Base-by-base conservation (phyloP, 257 asterid genomes). In the Capsicum rhomboideum region DNA sequence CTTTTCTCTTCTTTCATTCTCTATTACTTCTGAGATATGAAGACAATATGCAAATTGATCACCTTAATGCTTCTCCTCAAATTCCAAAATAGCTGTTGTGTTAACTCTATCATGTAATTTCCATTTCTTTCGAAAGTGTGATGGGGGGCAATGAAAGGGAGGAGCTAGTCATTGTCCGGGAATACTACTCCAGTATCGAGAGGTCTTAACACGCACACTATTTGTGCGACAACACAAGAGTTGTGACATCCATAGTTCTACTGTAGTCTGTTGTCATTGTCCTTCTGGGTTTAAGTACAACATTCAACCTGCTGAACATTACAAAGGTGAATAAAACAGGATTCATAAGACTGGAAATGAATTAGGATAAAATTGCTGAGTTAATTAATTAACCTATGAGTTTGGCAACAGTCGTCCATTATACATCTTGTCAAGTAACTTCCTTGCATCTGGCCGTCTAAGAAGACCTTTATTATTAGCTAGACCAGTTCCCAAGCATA, bases 391-490 rank as follows among this genome's bases (percentile, higher is more conserved):
- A 34, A 34, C 92, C 92, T 93, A 93, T n/a, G 98, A 93, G 83
- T 80, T 89, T 11, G 99, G 99, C 84, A 96, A 85, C 55, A 96
- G 56, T 26, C 98, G 93, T 66, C 99, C 99, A 66, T 96, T 94
- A 80, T 94, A 96, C 99, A 94, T 96, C 89, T 94, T 96, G 88
- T 94, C 98, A 8, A 94, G 98, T 89, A 94, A 88, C 80, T 93
- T 78, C 18, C 74, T 75, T 71, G 98, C 99, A 11, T 91, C 99
- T 26, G 98, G 99, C 90, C 99, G 88, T 87, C 99, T 87, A 63
- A 96, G 98, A 82, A 96, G 97, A 31, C 98, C 99, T 91, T 94
- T 96, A 91, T 92, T 96, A 88, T 96, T 96, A 17, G 97, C 96
- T 78, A 96, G 40, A 87, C 99, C 98, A 29, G 99, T 94, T 61